Base-by-base conservation (phyloP, 2,329 filamentous ascomycete species). In the Diaporthe humulicola region DNA sequence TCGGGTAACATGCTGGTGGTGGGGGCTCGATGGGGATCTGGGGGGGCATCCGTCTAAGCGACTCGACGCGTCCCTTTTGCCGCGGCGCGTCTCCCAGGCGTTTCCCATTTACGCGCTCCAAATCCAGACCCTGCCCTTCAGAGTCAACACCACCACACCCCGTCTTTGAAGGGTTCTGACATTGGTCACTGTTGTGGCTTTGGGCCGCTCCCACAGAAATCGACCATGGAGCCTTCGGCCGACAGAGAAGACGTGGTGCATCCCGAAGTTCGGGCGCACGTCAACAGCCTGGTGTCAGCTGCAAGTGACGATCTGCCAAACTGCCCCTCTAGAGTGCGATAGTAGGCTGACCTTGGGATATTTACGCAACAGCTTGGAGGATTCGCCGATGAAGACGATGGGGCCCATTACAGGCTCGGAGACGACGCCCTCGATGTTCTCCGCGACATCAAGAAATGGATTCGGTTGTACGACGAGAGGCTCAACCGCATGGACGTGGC, bases 401-500 rank as follows among this genome's bases (percentile, higher is more conserved):
- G 94, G 73, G 90, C 36, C 33, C 56, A 90, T 81, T 99, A 99
- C 83, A 90, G 95, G 57, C 91, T 98, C 48, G 97, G 97, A 84
- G 96, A 98, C 84, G 96, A 98, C 82, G 96, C 96, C 17, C 88
- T 98, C 75, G 94, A 97, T 74, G 97, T 96, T 81, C 88, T 99
- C 74, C 95, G 96, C 77, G 97, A 99, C 85, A 89, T 99, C 72
- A 96, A 97, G 82, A 93, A 93, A 90, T 99, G 97, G 97, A 90
- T 99, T 78, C 95, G 95, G 79, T 91, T 98, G 77, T 97, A 97
- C 87, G 96, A 98, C 83, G 94, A 98, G 82, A 97, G 97, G 83
- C 92, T 93, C 77, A 97, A 98, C 82, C 93, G 96, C 78, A 93
- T 98, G 88, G 97, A 99, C 82, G 97, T 99, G 75, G 96, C 96